phyloP scores from a whole-genome alignment of 1,139 yeast genomes.

The Hansenula lynferdii region DNA sequence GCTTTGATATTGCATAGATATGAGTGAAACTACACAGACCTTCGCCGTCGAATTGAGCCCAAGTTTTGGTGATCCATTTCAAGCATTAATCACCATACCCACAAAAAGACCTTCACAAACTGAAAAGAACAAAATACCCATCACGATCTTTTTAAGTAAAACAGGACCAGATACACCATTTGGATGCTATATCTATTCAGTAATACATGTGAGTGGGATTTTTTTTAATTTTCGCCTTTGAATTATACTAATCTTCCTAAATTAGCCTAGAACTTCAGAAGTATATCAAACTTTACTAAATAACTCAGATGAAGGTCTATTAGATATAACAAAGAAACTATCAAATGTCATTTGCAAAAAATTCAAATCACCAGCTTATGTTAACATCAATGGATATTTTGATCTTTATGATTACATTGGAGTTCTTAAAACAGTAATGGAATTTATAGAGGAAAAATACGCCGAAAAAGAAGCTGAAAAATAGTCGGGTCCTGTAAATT shows the following conservation, averaged over 20 bases:
- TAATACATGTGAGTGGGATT: conserved; percentile 21
- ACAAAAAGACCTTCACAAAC: conserved; percentile 12
- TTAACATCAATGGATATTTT: conserved; percentile 29
- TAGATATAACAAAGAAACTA: conserved; percentile 32
- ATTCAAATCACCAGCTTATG: conserved; percentile 31
- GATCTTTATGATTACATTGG: conserved; percentile 13
- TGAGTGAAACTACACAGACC: conserved; percentile 1
- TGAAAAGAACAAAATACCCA: conserved; percentile 26
- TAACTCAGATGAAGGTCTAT: conserved; percentile 28
- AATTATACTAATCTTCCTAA: not conserved
- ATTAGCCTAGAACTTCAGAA: conserved; percentile 8
- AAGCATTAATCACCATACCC: conserved; percentile 23
- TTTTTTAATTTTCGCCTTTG: not conserved
- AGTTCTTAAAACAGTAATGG: conserved; percentile 11
- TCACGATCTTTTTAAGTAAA: conserved; percentile 27
- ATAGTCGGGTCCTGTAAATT: too few species aligned
- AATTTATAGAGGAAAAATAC: conserved; percentile 6
- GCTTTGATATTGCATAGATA: too few species aligned
- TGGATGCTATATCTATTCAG: conserved; percentile 31
- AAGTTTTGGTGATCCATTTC: conserved; percentile 26
- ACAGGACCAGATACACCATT: conserved; percentile 23
- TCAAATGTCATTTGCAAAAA: conserved; percentile 30
- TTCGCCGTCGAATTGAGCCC: conserved; percentile 21
- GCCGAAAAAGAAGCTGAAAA: not conserved
- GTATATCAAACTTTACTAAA: conserved; percentile 32